A percentile compares a stretch with the other conserved stretches of the same genome.
phyloP scores from a whole-genome alignment of 495 filamentous ascomycete genomes.

The Daldinia bambusicola region DNA sequence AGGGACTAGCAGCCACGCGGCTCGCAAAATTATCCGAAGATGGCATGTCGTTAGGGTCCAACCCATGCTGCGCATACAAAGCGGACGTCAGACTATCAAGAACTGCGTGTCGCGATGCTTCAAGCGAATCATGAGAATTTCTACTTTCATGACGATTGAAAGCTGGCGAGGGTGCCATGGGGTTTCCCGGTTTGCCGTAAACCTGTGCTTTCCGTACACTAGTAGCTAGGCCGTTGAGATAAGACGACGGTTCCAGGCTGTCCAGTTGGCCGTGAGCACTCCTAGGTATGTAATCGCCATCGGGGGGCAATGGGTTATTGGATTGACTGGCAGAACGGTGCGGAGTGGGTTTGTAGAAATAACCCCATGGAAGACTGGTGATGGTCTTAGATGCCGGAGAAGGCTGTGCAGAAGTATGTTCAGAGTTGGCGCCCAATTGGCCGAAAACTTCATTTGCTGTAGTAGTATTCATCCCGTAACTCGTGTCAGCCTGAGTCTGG shows the following conservation, averaged over 20 bases:
- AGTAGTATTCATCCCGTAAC: slow-evolving; percentile 55
- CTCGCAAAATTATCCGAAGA: slow-evolving; percentile 3
- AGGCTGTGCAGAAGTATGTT: slow-evolving; percentile 47
- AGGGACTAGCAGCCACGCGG: slow-evolving; percentile 10
- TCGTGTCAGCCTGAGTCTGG: slow-evolving; percentile 45
- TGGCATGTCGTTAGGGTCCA: slow-evolving; percentile 17
- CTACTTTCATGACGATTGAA: slow-evolving; percentile 23
- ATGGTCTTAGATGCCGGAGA: slow-evolving; percentile 54
- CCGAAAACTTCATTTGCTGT: slow-evolving; percentile 53
- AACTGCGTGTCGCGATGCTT: slow-evolving; percentile 41
- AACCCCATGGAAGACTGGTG: slow-evolving; percentile 57
- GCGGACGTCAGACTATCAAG: slow-evolving; percentile 42
- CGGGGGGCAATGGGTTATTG: slow-evolving; percentile 27
- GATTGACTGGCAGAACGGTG: slow-evolving; percentile 39
- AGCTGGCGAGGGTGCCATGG: slow-evolving; percentile 1
- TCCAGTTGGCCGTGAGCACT: slow-evolving; percentile 38
- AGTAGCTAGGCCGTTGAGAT: slow-evolving; percentile 35
- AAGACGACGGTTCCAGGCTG: slow-evolving; percentile 35
- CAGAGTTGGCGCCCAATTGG: slow-evolving; percentile 29
- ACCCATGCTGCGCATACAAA: slow-evolving; percentile 44
- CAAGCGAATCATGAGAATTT: slow-evolving; percentile 28
- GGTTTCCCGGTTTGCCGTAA: background rate
- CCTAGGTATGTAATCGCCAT: slow-evolving; percentile 42
- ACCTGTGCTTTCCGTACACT: background rate
- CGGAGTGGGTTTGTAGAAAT: slow-evolving; percentile 53